Evolutionary conservation across 1,284 basidiomycete species (phyloP).

Genomic region (Ganoderma lucidum): DNA sequence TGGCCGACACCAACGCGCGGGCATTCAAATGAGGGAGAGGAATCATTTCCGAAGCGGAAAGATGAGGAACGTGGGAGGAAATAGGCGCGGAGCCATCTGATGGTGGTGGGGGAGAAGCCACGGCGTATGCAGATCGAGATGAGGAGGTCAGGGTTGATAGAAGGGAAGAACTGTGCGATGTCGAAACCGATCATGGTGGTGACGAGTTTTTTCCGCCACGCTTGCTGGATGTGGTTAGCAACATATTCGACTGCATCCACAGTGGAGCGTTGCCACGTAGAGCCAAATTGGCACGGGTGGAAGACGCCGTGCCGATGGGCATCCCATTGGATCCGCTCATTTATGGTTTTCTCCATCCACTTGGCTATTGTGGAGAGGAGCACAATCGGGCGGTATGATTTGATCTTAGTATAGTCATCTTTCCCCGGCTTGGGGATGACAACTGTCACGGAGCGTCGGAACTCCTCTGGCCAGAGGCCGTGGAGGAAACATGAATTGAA

Average conservation of each 20-base stretch:
- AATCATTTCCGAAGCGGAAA: conserved; percentile 14
- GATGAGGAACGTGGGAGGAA: conserved; percentile 7
- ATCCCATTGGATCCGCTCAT: background rate
- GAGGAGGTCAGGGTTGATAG: conserved; percentile 18
- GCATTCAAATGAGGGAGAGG: background rate
- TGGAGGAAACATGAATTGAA: background rate
- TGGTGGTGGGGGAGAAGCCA: conserved; percentile 11
- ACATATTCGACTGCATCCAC: background rate
- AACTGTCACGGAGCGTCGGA: background rate
- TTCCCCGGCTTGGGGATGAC: background rate
- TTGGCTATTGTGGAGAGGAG: background rate
- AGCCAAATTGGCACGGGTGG: background rate
- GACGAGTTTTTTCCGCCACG: background rate
- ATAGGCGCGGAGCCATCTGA: conserved; percentile 14
- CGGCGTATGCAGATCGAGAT: background rate
- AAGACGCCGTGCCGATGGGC: background rate
- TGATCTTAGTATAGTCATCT: background rate
- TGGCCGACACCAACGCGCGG: conserved; percentile 22
- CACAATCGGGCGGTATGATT: background rate
- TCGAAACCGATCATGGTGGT: conserved; percentile 10
- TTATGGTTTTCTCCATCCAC: background rate
- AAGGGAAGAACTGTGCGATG: conserved; percentile 25
- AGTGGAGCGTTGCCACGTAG: background rate
- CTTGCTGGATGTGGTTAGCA: background rate
- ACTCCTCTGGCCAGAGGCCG: background rate